phyloP scores from a whole-genome alignment of 2,329 filamentous ascomycete genomes.

The Colletotrichum ledebouriae region DNA sequence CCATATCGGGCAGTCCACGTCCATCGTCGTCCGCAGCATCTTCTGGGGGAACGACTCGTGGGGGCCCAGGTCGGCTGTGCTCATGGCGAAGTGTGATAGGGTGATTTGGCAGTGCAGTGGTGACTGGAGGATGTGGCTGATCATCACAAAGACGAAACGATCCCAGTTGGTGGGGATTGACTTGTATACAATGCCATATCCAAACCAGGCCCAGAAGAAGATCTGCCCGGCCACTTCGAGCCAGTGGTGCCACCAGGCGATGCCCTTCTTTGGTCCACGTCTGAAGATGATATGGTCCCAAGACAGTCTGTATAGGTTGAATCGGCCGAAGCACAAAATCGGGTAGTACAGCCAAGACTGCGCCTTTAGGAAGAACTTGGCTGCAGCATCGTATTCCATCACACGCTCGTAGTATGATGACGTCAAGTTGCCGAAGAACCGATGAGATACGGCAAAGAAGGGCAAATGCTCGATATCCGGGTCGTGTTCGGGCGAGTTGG shows the following conservation, averaged over 20 bases:
- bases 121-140: constrained; percentile 85
- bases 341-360: constrained; percentile 89
- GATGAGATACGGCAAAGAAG: constrained; percentile 88
- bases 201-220: constrained; percentile 90
- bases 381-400: constrained; percentile 83
- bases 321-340: constrained; percentile 83
- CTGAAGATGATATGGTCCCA: constrained; percentile 82
- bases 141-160: constrained; percentile 80
- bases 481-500: constrained; percentile 94
- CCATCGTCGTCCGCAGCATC: constrained; percentile 94
- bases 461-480: constrained; percentile 95
- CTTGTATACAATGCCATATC: constrained; percentile 83
- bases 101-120: constrained; percentile 92
- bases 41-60: constrained; percentile 90
- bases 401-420: constrained; percentile 88
- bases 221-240: constrained; percentile 82
- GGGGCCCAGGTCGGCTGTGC: constrained; percentile 85
- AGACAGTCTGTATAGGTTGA: constrained; percentile 88
- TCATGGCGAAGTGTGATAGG: constrained; percentile 94
- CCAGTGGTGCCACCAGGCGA: constrained; percentile 86
- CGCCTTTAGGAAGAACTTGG: constrained; percentile 76
- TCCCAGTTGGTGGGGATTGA: constrained; percentile 77
- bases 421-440: constrained; percentile 78
- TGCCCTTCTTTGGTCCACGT: constrained; percentile 79
- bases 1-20: constrained; percentile 89